phyloP scores from a whole-genome alignment of 495 filamentous ascomycete genomes.

The Lasiosphaeria miniovina region DNA sequence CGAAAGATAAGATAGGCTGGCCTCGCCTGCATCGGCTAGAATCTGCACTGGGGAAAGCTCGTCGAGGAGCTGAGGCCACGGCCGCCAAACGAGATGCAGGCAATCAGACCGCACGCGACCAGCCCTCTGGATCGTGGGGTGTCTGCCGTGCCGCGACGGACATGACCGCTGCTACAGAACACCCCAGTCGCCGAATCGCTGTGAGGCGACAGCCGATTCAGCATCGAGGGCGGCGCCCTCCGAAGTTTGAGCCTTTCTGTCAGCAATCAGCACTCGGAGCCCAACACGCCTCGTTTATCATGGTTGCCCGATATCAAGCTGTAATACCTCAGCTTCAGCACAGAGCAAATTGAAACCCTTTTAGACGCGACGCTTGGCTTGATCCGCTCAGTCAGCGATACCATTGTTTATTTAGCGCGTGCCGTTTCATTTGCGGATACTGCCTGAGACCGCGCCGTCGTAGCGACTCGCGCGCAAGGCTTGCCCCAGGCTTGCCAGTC shows the following conservation, averaged over 20 bases:
- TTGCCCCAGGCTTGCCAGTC: too few species aligned
- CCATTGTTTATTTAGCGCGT: too few species aligned
- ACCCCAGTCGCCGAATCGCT: neutral
- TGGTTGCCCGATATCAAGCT: too few species aligned
- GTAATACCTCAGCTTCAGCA: too few species aligned
- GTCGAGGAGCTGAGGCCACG: neutral
- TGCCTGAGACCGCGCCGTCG: too few species aligned
- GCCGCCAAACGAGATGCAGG: neutral
- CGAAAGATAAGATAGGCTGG: neutral
- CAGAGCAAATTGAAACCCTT: too few species aligned
- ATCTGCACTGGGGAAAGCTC: neutral
- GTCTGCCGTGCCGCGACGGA: neutral
- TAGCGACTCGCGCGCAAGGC: too few species aligned
- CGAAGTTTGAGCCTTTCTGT: neutral
- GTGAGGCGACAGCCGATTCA: slow-evolving; percentile 1
- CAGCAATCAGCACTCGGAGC: neutral
- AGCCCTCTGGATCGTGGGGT: neutral
- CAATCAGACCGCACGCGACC: neutral
- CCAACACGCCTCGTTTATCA: too few species aligned
- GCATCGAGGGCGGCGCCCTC: neutral
- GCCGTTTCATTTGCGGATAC: too few species aligned
- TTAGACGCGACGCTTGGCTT: too few species aligned
- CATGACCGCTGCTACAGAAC: neutral
- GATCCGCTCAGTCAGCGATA: too few species aligned
- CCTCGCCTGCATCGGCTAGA: neutral